A percentile compares a stretch with the other conserved stretches of the same genome.
phyloP scores from a whole-genome alignment of 2,329 filamentous ascomycete species.

The Ilyonectria destructans region DNA sequence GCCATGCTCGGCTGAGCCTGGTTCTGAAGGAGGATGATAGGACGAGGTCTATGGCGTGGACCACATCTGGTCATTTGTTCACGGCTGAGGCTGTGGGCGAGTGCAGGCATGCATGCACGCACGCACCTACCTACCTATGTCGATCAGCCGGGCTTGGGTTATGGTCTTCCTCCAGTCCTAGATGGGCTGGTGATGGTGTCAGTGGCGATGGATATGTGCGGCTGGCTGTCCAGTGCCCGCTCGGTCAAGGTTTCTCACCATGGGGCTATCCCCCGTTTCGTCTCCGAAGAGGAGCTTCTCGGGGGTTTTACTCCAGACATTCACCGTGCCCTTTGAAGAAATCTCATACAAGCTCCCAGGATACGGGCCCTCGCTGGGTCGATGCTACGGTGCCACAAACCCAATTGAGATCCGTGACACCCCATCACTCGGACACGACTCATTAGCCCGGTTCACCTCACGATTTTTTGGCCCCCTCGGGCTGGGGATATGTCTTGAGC shows the following conservation, averaged over 20 bases:
- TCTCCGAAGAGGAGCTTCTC: background rate
- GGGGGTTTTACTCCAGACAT: conserved; percentile 11
- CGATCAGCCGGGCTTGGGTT: conserved; percentile 21
- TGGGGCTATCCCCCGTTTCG: background rate
- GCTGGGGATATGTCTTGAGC: background rate
- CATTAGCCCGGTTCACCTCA: conserved; percentile 20
- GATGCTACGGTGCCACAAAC: conserved; percentile 40
- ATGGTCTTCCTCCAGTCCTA: conserved; percentile 9
- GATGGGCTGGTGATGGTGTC: conserved; percentile 13
- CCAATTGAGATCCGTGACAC: conserved; percentile 46
- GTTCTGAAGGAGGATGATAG: conserved; percentile 10
- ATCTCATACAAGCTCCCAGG: conserved; percentile 25
- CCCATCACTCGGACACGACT: conserved; percentile 25
- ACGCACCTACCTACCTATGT: conserved; percentile 18
- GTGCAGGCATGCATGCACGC: conserved; percentile 20
- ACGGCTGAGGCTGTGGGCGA: conserved; percentile 15
- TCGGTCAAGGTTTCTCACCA: conserved; percentile 4
- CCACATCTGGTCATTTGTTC: conserved; percentile 21
- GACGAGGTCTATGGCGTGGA: conserved; percentile 17
- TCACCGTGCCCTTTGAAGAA: conserved; percentile 18
- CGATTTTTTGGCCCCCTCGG: conserved; percentile 17
- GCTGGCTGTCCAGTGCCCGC: background rate
- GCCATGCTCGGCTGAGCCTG: conserved; percentile 9
- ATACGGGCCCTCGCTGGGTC: conserved; percentile 36
- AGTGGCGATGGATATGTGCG: conserved; percentile 4